phyloP scores from a whole-genome alignment of 192 early-diverging fungal species.

The Podila clonocystis region DNA sequence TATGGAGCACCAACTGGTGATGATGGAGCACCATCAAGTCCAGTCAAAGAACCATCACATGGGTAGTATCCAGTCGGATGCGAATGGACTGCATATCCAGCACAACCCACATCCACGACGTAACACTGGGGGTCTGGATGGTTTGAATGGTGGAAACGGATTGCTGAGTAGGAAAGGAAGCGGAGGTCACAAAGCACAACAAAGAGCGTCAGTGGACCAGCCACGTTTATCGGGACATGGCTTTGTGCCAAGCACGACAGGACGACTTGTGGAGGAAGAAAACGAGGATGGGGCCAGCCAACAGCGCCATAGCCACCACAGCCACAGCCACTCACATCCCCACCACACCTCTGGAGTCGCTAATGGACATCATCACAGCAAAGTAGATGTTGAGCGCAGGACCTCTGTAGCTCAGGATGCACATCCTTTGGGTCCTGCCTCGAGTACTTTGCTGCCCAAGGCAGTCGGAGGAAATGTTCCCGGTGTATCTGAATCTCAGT shows the following conservation, averaged over 20 bases:
- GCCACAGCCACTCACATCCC: too few relatives aligned
- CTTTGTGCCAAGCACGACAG: neutral
- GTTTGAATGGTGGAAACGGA: slow-evolving; percentile 12
- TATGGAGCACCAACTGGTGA: neutral
- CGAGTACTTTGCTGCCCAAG: too few relatives aligned
- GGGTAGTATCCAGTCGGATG: neutral
- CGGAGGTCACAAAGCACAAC: neutral
- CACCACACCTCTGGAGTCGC: too few relatives aligned
- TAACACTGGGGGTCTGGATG: slow-evolving; percentile 7
- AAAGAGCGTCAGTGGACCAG: neutral
- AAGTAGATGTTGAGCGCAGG: too few relatives aligned
- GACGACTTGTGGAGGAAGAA: too few relatives aligned
- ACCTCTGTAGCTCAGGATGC: too few relatives aligned
- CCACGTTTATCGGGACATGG: neutral
- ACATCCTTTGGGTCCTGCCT: too few relatives aligned
- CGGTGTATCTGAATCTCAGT: neutral
- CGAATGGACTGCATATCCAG: slow-evolving; percentile 4
- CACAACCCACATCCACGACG: neutral
- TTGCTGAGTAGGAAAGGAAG: slow-evolving; percentile 28
- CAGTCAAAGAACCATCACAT: neutral
- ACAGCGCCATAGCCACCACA: too few relatives aligned
- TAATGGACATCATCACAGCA: too few relatives aligned
- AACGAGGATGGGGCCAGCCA: too few relatives aligned
- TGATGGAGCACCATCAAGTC: slow-evolving; percentile 7
- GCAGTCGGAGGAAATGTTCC: neutral